Base-by-base conservation (phyloP, 2,329 filamentous ascomycete species). In the Colletotrichum scovillei region DNA sequence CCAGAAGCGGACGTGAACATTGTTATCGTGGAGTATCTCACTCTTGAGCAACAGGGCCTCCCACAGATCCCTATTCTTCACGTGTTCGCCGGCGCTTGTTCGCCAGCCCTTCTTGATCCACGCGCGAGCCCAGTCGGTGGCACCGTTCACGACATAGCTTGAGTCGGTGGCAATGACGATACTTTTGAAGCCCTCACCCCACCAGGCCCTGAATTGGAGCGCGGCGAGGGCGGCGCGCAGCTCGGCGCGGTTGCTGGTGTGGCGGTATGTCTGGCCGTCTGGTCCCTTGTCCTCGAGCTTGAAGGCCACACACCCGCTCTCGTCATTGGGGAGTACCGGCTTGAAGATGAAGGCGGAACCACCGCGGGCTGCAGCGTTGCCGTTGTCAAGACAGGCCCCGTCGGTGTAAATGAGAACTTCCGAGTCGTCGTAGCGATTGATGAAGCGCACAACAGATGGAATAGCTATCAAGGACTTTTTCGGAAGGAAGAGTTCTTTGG, bases 151-250 rank as follows among this genome's bases (percentile, higher is more conserved):
- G 6, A 88, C 85, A 75, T 90, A 90, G 32, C 83, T 81, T 0
- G 87, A 89, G 76, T 91, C 87, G 0, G 87, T 89, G 2, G 88
- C 88, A 70, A 91, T 83, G 49, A 89, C 85, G 2, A 90, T 6
- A 2, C 78, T 79, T 12, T 72, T 52, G 79, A 81, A 80, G 67
- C 84, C 76, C 77, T 88, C 86, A 5, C 76, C 79, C 0, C 16
- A n/a, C 88, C 87, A 89, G 74, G 77, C 9, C 3, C 82, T 79
- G 75, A 82, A 85, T 32, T 84, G 80, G 28, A 90, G 81, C 4
- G 85, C 89, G 5, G 82, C 86, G 59, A 89, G 85, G 5, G 86
- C 86, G 6, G 88, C 88, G 16, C 88, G 88, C 7, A 91, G 83
- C 77, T 90, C 87, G 3, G 89, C 89, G 5, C 88, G 83, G 75